Evolutionary conservation across 345 rosid genomes (phyloP), one percentile per base, ranked within the genome.

Genomic region (Capsella bursapastoris): DNA sequence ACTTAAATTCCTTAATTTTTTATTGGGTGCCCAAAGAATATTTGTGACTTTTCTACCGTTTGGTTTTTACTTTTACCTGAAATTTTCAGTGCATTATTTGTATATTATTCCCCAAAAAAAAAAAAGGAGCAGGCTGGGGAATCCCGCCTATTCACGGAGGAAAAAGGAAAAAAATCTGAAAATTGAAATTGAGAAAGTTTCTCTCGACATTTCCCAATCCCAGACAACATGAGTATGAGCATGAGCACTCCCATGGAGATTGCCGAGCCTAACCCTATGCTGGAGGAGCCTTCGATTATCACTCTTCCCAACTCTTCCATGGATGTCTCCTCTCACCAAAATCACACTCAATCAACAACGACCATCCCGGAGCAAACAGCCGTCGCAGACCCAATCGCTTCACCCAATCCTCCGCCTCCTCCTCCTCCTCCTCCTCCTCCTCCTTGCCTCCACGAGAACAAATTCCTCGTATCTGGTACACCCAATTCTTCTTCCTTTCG

Each of bases 211-310:
- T 38, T 35, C 45, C 16, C 41, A 64, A 64, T 59, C 73, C 31
- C 31, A 25, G 29, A n/a, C 74, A 62, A 14, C 68, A 37, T 9
- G 11, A 35, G 40, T 9, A 35, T 3, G 40, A 38, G 41, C 41
- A 84, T 87, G 90, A 84, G 86, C 74, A 75, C 77, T 77, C 90
- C 88, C 76, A 89, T 89, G 96, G 96, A 89, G 58, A 68, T 89
- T 70, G 74, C 84, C 38, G 83, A 67, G 65, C 87, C 70, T 58
- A 77, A 50, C 72, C 63, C 79, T 45, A 58, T 49, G 13, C 40
- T 59, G 0, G 74, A 73, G 1, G 74, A 71, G 13, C 74, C 56
- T 25, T 44, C 79, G 66, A 70, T 57, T 70, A 22, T 22, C 25
- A 28, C 64, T 49, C 74, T 64, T 67, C 38, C 63, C 1, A 72